A percentile compares a stretch with the other conserved stretches of the same genome.
These are phyloP conservation scores for Pythium coloratum DNA, from an alignment of 352 stramenopile species.

Conservation along the genomic window DNA sequence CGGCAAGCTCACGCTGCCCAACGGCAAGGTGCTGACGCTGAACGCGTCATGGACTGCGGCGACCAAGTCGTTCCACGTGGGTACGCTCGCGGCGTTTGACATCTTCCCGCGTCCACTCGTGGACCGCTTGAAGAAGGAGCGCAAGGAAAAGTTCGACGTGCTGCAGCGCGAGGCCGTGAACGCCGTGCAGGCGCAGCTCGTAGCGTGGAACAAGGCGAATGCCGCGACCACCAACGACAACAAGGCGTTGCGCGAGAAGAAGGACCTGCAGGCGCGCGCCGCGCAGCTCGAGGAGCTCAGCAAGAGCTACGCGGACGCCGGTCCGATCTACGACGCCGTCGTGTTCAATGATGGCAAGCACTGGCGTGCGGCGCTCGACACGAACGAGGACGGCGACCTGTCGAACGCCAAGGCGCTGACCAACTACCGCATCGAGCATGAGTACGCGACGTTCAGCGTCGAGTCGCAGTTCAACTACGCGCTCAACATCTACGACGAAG, in stretches of 20 bases:
- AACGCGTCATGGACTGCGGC: slow-evolving; percentile 64
- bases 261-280: slow-evolving; percentile 83
- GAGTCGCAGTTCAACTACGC: slow-evolving; percentile 93
- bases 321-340: slow-evolving; percentile 92
- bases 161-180: slow-evolving; percentile 67
- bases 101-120: slow-evolving; percentile 84
- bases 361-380: slow-evolving; percentile 89
- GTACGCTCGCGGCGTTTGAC: slow-evolving; percentile 83
- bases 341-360: slow-evolving; percentile 83
- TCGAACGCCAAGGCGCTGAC: slow-evolving; percentile 57
- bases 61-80: slow-evolving; percentile 74
- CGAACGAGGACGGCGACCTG: slow-evolving; percentile 84
- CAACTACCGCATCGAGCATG: slow-evolving; percentile 71
- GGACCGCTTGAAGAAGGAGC: slow-evolving; percentile 76
- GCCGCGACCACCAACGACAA: slow-evolving; percentile 66
- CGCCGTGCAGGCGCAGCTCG: slow-evolving; percentile 60
- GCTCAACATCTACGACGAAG: slow-evolving; percentile 95
- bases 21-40: slow-evolving; percentile 63
- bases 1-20: slow-evolving; percentile 41
- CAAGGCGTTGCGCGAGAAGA: slow-evolving; percentile 47
- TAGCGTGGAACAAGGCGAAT: slow-evolving; percentile 56
- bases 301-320: slow-evolving; percentile 87
- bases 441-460: slow-evolving; percentile 90
- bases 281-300: slow-evolving; percentile 67
- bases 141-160: slow-evolving; percentile 79